phyloP scores from a whole-genome alignment of 441 rosid species.

The Pelargonium australe region DNA sequence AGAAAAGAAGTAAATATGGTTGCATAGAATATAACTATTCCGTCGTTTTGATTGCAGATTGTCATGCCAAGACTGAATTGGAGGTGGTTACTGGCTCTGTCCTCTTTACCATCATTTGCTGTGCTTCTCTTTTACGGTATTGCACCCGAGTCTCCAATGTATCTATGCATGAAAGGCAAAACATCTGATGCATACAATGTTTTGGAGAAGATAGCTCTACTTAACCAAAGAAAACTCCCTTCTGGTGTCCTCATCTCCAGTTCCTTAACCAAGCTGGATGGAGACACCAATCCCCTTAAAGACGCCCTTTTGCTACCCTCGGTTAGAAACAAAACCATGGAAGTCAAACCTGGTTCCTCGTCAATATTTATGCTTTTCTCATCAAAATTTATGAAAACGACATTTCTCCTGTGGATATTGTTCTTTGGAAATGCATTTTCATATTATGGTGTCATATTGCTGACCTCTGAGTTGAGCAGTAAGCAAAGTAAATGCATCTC shows the following conservation, averaged over 20 bases:
- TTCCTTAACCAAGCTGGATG: slow-evolving; percentile 40
- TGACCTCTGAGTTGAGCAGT: slow-evolving; percentile 79
- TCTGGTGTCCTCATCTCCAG: slow-evolving; percentile 55
- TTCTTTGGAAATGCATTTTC: slow-evolving; percentile 85
- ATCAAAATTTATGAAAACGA: slow-evolving; percentile 50
- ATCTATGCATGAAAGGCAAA: slow-evolving; percentile 53
- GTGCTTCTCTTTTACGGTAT: slow-evolving; percentile 52
- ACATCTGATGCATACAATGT: slow-evolving; percentile 43
- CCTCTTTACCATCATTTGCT: slow-evolving; percentile 56
- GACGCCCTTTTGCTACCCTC: slow-evolving; percentile 35
- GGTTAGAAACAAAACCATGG: slow-evolving; percentile 24
- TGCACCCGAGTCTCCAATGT: slow-evolving; percentile 75
- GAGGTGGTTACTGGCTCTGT: slow-evolving; percentile 79
- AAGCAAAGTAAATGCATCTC: slow-evolving; percentile 41
- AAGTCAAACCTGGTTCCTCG: slow-evolving; percentile 39
- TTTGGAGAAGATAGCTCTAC: slow-evolving; percentile 51
- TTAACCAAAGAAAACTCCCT: slow-evolving; percentile 49
- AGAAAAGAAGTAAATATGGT: neutral
- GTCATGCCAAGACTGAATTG: slow-evolving; percentile 68
- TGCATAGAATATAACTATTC: slow-evolving; percentile 11
- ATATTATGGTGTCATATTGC: slow-evolving; percentile 80
- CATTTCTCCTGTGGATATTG: slow-evolving; percentile 71
- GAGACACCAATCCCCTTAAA: slow-evolving; percentile 32
- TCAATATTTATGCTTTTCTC: slow-evolving; percentile 52
- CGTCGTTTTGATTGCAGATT: slow-evolving; percentile 36